Percentiles rank a stretch among this genome's conserved stretches.
Evolutionary conservation across 176 grass and related monocot genomes (phyloP).

Genomic region (Carex parvula): DNA sequence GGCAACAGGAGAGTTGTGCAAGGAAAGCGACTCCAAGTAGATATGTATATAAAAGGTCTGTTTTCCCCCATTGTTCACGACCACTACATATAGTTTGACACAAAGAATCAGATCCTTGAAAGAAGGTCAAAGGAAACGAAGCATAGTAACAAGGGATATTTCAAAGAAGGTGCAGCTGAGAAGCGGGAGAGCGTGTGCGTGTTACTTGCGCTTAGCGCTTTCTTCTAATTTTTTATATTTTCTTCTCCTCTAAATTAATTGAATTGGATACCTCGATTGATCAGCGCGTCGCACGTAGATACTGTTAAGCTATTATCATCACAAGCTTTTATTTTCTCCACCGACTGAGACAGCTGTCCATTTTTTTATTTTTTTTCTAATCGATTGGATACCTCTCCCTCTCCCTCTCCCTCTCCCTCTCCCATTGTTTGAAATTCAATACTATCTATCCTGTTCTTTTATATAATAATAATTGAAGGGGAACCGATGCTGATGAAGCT

Average conservation of each 20-base stretch:
- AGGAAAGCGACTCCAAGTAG: background rate
- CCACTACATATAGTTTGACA: background rate
- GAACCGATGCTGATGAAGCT: background rate
- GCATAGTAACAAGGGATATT: background rate
- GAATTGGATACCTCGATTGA: background rate
- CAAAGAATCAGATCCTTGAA: background rate
- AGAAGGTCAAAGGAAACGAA: background rate
- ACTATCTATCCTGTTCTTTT: background rate
- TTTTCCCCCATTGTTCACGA: background rate
- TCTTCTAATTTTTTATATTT: background rate
- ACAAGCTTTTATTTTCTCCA: background rate
- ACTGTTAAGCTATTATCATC: background rate
- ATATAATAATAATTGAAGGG: background rate
- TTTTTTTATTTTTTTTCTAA: background rate
- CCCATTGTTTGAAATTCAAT: background rate
- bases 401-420: no score
- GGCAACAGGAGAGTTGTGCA: background rate
- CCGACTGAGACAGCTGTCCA: background rate
- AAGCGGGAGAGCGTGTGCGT: background rate
- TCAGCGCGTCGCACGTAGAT: constrained; percentile 7
- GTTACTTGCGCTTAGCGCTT: background rate
- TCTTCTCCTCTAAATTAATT: background rate
- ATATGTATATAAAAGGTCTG: background rate
- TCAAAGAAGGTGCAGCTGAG: constrained; percentile 19
- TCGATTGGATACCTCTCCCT: background rate